Evolutionary conservation across 2,329 filamentous ascomycete species (phyloP), one percentile per base, ranked within the genome.

Genomic region (Lasiodiplodia hormozganensis): DNA sequence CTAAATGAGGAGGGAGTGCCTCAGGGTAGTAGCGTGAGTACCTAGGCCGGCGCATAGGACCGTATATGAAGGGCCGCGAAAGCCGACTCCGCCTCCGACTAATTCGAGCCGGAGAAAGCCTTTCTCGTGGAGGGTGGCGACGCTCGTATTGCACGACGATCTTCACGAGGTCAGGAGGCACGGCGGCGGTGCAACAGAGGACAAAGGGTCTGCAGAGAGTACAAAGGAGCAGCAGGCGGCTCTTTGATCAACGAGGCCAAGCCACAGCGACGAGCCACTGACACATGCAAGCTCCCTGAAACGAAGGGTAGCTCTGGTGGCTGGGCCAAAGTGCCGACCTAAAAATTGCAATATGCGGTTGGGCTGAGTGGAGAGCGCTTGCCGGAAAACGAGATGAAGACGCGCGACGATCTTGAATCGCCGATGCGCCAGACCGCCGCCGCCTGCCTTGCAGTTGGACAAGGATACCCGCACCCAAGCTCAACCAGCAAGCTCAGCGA

Each of bases 341-440:
- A 38, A 64, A 64, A 64, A 64, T 38, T 49, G 58, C 58, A 43
- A 43, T 43, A 16, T 43, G 58, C 28, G 23, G 58, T 38, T 47
- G 57, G 31, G 31, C 31, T 31, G 25, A 8, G 56, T 43, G 36
- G 34, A 25, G 49, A 23, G 49, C n/a, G 18, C 47, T 21, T 14
- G 49, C 49, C 53, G 34, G 43, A 62, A 64, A 64, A 64, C 60
- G 60, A 64, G 60, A 64, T 64, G 60, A 64, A 51, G 43, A 62
- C 31, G 18, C n/a, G 31, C 60, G 60, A 52, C 60, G 60, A 52
- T 64, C 60, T 38, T n/a, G 60, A 51, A 64, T 64, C 60, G 60
- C 60, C 60, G 60, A 64, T 64, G 60, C 34, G 34, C 34, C 54
- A 43, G 54, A 38, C 34, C 31, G 34, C 53, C 25, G 12, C 12